Evolutionary conservation across 2,329 filamentous ascomycete genomes (phyloP), one percentile per base, ranked within the genome.

Genomic region (Penicillium sp.): DNA sequence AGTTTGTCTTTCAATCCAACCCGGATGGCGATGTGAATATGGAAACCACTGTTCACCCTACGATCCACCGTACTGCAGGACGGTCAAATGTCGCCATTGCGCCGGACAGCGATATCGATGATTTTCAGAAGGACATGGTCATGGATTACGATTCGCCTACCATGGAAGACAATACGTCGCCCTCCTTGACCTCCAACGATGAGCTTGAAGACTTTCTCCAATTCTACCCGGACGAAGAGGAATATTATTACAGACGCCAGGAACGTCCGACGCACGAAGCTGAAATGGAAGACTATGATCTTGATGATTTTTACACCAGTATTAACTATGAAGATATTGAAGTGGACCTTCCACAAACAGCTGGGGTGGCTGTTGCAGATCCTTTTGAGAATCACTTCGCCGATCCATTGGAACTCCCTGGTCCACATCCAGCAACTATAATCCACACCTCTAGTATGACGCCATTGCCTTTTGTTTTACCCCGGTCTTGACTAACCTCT

Each of bases 201-300:
- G 68, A 72, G 16, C 55, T 65, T 7, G 67, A 71, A 39, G 68
- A 73, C 36, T 65, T 67, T n/a, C 58, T 67, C 19, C 66, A 60
- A 30, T 72, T 73, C 18, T 72, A 73, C 50, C 62, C 64, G 0
- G 68, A 66, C 29, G 61, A 67, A 23, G 65, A 63, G 26, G 60
- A 62, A 44, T 59, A 58, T 30, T 61, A 62, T 19, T 59, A 61
- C 11, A 51, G 58, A 13, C 53, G 56, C 38, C 54, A 54, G 16
- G 36, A 59, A 2, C 41, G 56, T 18, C 41, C 56, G 8, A 55
- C 51, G 3, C 30, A 30, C 32, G 59, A 59, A 39, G 19, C 43
- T 23, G 30, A 53, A 4, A 57, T 47, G 53, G 46, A 43, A 13
- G 66, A 70, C 35, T 60, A 67, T 16, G 63, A 72, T 35, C 57